Conservation (phyloP, 495 filamentous ascomycete genomes). For the Penicillium manginii region DNA sequence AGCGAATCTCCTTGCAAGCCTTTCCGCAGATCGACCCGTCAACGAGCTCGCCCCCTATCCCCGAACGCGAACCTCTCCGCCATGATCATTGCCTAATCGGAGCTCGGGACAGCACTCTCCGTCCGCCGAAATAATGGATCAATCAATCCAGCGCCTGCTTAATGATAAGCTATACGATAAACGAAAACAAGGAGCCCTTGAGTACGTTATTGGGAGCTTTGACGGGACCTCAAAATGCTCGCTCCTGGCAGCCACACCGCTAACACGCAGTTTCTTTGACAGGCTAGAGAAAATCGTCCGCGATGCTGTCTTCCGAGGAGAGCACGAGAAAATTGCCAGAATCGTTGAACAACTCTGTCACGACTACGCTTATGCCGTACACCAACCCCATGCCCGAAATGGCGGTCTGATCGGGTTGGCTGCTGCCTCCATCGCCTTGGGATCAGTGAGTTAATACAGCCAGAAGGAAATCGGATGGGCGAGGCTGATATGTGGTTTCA, state of each 20-base stretch:
- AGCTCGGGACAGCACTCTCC: constrained; percentile 31
- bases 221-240: neutral
- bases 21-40: neutral
- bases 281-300: constrained; percentile 92
- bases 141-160: constrained; percentile 82
- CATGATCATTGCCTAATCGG: constrained; percentile 41
- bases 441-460: constrained; percentile 65
- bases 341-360: constrained; percentile 96
- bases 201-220: constrained; percentile 62
- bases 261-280: constrained; percentile 19
- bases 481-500: constrained; percentile 36
- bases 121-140: constrained; percentile 69
- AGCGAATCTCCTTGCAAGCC: neutral
- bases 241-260: constrained; percentile 8
- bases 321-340: constrained; percentile 75
- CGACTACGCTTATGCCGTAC: constrained; percentile 96
- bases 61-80: constrained; percentile 23
- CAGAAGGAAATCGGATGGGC: neutral
- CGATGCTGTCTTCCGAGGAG: constrained; percentile 74
- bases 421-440: constrained; percentile 93
- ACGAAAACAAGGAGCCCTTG: constrained; percentile 92
- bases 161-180: constrained; percentile 99
- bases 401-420: constrained; percentile 96
- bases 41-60: constrained; percentile 13
- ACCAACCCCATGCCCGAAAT: constrained; percentile 96